Conservation (phyloP, 768 basidiomycete species). For the Leccinellum rugosiceps region DNA sequence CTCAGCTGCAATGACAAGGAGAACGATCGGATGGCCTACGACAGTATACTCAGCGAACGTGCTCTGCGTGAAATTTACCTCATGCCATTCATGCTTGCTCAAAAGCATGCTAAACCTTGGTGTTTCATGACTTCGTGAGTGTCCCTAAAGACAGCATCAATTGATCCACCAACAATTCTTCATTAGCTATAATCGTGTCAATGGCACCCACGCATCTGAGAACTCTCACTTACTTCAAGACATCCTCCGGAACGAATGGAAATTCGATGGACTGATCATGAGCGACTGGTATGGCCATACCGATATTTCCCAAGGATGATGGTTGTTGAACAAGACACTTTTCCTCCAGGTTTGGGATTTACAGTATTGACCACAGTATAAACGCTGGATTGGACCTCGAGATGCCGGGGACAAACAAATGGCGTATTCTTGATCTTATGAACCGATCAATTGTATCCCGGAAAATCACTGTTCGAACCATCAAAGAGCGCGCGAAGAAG, state of each 20-base stretch:
- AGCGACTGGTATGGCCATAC: conserved; percentile 63
- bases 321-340: neutral
- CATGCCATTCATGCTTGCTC: conserved; percentile 58
- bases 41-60: conserved; percentile 47
- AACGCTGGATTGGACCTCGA: conserved; percentile 82
- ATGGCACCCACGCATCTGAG: conserved; percentile 72
- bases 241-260: conserved; percentile 72
- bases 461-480: conserved; percentile 60
- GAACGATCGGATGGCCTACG: conserved; percentile 64
- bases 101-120: conserved; percentile 52
- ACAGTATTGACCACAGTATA: conserved; percentile 58
- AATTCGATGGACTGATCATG: conserved; percentile 71
- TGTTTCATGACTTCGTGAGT: conserved; percentile 60
- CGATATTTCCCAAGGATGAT: neutral
- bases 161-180: neutral
- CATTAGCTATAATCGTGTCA: conserved; percentile 67
- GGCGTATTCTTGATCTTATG: conserved; percentile 68
- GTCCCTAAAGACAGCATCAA: neutral
- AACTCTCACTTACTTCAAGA: conserved; percentile 55
- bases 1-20: conserved; percentile 77
- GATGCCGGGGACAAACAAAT: conserved; percentile 76
- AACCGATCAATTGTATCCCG: conserved; percentile 56
- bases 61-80: conserved; percentile 59
- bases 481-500: conserved; percentile 63
- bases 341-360: conserved; percentile 62